Evolutionary conservation across 805 yeast genomes (phyloP).

Genomic region (Jamesozyma gamospora): DNA sequence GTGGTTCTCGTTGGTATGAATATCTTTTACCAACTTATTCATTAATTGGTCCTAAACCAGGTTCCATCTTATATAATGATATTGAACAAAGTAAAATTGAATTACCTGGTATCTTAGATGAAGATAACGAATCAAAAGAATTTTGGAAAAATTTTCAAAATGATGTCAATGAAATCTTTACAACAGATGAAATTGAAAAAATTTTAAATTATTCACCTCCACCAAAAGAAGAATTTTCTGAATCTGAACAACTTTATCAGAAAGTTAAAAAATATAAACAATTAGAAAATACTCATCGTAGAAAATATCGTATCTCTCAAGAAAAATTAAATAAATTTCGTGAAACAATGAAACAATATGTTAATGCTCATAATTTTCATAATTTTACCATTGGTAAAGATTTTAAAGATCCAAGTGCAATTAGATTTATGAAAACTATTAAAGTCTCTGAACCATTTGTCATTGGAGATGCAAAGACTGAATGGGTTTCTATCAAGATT

Average conservation of each 20-base stretch:
- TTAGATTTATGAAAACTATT: slow-evolving; percentile 70
- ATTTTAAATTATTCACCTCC: slow-evolving; percentile 28
- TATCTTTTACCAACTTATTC: slow-evolving; percentile 88
- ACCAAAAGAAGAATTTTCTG: slow-evolving; percentile 32
- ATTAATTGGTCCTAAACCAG: slow-evolving; percentile 82
- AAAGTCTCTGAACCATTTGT: slow-evolving; percentile 81
- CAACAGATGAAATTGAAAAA: slow-evolving; percentile 18
- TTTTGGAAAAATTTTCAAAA: slow-evolving; percentile 50
- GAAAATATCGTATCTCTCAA: slow-evolving; percentile 54
- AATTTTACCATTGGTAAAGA: slow-evolving; percentile 77
- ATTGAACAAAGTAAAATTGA: slow-evolving; percentile 43
- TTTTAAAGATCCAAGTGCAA: slow-evolving; percentile 77
- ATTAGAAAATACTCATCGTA: slow-evolving; percentile 57
- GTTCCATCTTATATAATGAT: slow-evolving; percentile 51
- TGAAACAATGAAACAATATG: slow-evolving; percentile 58
- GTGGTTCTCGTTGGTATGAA: slow-evolving; percentile 93
- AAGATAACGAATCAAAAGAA: slow-evolving; percentile 56
- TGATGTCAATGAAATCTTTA: slow-evolving; percentile 29
- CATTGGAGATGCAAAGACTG: slow-evolving; percentile 83
- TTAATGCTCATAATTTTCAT: slow-evolving; percentile 88
- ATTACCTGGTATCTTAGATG: slow-evolving; percentile 49
- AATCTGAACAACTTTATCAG: slow-evolving; percentile 29
- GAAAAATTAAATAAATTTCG: slow-evolving; percentile 57
- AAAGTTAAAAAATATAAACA: slow-evolving; percentile 45
- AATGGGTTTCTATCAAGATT: slow-evolving; percentile 91